Evolutionary conservation across 768 basidiomycete genomes (phyloP).

Genomic region (Pleurotus salmoneostramineus): DNA sequence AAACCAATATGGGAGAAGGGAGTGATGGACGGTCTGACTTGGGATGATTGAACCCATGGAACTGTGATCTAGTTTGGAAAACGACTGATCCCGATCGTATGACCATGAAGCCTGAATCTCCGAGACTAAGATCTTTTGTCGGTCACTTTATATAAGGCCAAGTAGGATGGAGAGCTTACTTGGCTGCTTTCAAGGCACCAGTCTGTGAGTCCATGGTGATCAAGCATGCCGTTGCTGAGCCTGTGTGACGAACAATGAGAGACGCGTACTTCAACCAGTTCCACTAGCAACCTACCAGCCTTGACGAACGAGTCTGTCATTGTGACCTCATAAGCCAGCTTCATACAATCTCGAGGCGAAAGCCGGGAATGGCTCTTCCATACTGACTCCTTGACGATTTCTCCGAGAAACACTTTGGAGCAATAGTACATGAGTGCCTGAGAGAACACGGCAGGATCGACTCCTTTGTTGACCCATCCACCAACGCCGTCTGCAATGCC

Average conservation of each 20-base stretch:
- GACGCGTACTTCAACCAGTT: conserved; percentile 17
- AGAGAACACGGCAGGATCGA: conserved; percentile 87
- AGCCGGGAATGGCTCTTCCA: conserved; percentile 30
- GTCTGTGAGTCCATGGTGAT: conserved; percentile 71
- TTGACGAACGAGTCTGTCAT: conserved; percentile 61
- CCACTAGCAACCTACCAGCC: conserved; percentile 45
- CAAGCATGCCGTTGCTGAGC: conserved; percentile 82
- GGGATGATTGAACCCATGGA: conserved; percentile 55
- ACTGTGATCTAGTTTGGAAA: conserved; percentile 45
- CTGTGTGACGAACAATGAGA: conserved; percentile 36
- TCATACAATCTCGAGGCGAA: conserved; percentile 62
- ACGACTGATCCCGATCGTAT: conserved; percentile 65
- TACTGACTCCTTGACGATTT: conserved; percentile 60
- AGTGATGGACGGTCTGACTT: conserved; percentile 26
- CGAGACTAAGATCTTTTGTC: conserved; percentile 43
- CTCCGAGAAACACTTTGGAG: conserved; percentile 40
- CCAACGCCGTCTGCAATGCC: conserved; percentile 93
- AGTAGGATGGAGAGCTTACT: conserved; percentile 40
- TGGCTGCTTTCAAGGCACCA: conserved; percentile 71
- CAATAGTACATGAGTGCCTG: conserved; percentile 87
- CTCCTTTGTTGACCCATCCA: conserved; percentile 80
- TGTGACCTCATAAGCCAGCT: conserved; percentile 69
- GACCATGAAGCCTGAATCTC: conserved; percentile 76
- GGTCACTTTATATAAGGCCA: background rate
- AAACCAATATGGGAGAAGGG: background rate